Conservation (phyloP, 164 flowering plant genomes). For the Vitis rotundifolia region DNA sequence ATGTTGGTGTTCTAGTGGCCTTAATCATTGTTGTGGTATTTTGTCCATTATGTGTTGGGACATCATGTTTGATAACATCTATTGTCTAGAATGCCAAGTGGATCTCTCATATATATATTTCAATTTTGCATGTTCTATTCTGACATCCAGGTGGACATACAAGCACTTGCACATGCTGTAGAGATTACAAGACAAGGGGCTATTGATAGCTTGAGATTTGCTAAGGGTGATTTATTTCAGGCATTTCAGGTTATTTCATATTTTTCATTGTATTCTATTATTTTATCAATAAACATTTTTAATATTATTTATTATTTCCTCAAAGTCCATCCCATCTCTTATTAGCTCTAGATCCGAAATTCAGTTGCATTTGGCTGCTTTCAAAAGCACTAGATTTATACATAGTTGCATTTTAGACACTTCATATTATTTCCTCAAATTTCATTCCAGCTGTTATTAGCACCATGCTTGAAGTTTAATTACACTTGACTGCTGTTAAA, state of each 20-base stretch:
- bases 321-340: background rate
- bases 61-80: background rate
- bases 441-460: too few species aligned
- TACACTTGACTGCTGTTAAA: too few species aligned
- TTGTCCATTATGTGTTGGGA: background rate
- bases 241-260: conserved; percentile 80
- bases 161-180: conserved; percentile 99
- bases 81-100: background rate
- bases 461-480: too few species aligned
- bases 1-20: background rate
- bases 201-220: conserved; percentile 85
- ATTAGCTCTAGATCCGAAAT: too few species aligned
- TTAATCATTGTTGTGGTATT: background rate
- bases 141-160: conserved; percentile 81
- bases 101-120: background rate
- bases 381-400: too few species aligned
- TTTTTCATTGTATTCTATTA: background rate
- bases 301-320: background rate
- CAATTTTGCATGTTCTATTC: conserved; percentile 5
- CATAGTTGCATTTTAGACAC: too few species aligned
- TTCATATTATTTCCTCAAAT: too few species aligned
- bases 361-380: too few species aligned
- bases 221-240: conserved; percentile 80
- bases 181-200: conserved; percentile 98
- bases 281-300: background rate